Evolutionary conservation across 2,329 filamentous ascomycete genomes (phyloP).

Genomic region (Stachybotrys chartarum): DNA sequence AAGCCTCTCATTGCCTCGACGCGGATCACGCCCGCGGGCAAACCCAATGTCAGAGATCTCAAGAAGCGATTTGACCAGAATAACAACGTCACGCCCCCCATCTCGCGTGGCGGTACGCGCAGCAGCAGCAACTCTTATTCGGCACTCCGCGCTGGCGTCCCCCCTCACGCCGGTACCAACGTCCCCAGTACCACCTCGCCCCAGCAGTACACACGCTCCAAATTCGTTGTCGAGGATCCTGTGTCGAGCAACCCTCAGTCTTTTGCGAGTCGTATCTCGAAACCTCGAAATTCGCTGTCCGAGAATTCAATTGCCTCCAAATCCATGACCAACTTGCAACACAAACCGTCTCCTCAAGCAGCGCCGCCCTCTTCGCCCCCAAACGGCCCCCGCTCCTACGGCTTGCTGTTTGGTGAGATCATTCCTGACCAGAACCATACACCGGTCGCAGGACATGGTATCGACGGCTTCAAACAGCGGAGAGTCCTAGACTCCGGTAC

Average conservation of each 20-base stretch:
- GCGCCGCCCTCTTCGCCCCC: constrained; percentile 23
- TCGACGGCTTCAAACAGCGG: constrained; percentile 43
- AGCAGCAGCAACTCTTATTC: constrained; percentile 29
- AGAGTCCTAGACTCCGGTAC: constrained; percentile 68
- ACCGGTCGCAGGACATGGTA: constrained; percentile 52
- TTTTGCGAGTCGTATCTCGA: constrained; percentile 52
- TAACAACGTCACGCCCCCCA: constrained; percentile 21
- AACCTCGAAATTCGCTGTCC: constrained; percentile 33
- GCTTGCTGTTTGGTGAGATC: constrained; percentile 70
- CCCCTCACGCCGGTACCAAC: constrained; percentile 10
- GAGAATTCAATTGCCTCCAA: constrained; percentile 25
- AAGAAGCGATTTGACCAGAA: constrained; percentile 72
- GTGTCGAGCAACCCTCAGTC: constrained; percentile 48
- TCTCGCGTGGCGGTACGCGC: constrained; percentile 25
- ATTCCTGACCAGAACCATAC: constrained; percentile 49
- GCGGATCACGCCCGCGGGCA: constrained; percentile 25
- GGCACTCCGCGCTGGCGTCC: constrained; percentile 27
- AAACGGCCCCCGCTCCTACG: constrained; percentile 30
- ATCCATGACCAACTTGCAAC: constrained; percentile 24
- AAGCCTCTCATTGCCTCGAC: constrained; percentile 23
- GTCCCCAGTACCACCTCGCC: constrained; percentile 14
- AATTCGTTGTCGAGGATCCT: constrained; percentile 42
- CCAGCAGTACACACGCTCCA: constrained; percentile 34
- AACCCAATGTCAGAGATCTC: constrained; percentile 73
- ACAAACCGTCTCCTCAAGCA: constrained; percentile 24